Base-by-base conservation (phyloP, 106 monocot species). In the Narthecium ossifragum region DNA sequence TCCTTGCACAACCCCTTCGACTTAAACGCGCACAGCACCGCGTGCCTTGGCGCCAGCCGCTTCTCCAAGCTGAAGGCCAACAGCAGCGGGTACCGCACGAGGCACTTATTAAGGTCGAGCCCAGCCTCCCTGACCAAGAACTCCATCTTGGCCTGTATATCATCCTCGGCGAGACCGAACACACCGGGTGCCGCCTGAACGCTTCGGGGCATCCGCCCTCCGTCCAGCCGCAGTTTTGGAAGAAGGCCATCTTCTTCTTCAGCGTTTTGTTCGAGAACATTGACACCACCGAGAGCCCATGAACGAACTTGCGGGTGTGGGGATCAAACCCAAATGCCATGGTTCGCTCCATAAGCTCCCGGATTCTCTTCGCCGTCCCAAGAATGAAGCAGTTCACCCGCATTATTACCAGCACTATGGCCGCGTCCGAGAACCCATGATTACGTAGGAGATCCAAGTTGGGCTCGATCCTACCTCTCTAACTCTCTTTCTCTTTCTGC, bases 141-240 rank as follows among this genome's bases (percentile, higher is more conserved):
- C 8, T 63, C 63, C 73, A 78, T 57, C 43, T 55, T 48, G 23
- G 24, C n/a, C 33, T 41, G 25, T 9, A 78, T 18, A 8, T 57
- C 46, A 32, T 68, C 57, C 34, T 53, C 78, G 5, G 62, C 29
- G 8, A 62, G 27, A 4, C 11, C 8, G 1, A 78, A 12, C 15
- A 56, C 17, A 4, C 28, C 23, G 2, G 78, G 17, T 40, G 27
- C 34, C 57, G 61, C 38, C 9, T 60, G 46, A 78, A 62, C 10
- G 60, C 64, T 2, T n/a, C 30, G 0, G 22, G 28, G 0, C 63
- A 4, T n/a, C 73, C 73, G 1, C 59, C 67, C 36, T 63, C 31
- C 12, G 78, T 68, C 67, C 61, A 73, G 11, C 73, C 73, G 20
- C 57, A 55, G 22, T 46, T 53, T 57, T 34, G 39, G 29, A 68